Percentiles rank a stretch among this genome's conserved stretches.
Evolutionary conservation across 768 basidiomycete species (phyloP).

Genomic region (Lactarius hengduanensis): DNA sequence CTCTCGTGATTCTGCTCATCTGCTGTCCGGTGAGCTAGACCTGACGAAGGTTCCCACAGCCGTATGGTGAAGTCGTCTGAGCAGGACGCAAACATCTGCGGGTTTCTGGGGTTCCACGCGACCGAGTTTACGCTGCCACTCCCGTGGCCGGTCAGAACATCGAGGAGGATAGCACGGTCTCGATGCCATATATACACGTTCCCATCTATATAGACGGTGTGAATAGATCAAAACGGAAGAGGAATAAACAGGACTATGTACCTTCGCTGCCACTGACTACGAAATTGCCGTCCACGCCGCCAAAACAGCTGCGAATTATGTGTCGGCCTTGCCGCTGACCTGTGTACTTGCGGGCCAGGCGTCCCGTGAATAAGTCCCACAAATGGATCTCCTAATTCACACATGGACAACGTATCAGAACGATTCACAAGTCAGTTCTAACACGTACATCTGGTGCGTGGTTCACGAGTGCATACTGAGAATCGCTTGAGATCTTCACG

Average conservation of each 20-base stretch:
- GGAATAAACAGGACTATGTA: slow-evolving; percentile 37
- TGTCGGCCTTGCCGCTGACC: slow-evolving; percentile 84
- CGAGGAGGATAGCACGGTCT: slow-evolving; percentile 78
- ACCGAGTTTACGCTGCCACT: slow-evolving; percentile 91
- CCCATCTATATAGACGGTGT: slow-evolving; percentile 49
- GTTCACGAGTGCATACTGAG: slow-evolving; percentile 82
- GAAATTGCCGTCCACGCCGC: slow-evolving; percentile 84
- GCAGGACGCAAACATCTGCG: slow-evolving; percentile 93
- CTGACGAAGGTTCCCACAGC: slow-evolving; percentile 71
- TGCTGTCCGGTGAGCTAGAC: slow-evolving; percentile 11
- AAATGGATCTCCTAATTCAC: slow-evolving; percentile 77
- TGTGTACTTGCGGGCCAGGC: slow-evolving; percentile 73
- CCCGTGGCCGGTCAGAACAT: slow-evolving; percentile 86
- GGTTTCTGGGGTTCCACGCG: slow-evolving; percentile 90
- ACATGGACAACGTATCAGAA: slow-evolving; percentile 20
- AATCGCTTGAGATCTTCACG: slow-evolving; percentile 83
- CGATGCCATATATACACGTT: slow-evolving; percentile 96
- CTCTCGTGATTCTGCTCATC: slow-evolving; percentile 19
- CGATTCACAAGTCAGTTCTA: slow-evolving; percentile 23
- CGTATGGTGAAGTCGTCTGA: slow-evolving; percentile 90
- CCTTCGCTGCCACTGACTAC: slow-evolving; percentile 96
- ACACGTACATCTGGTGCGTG: slow-evolving; percentile 78
- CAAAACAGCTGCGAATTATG: slow-evolving; percentile 92
- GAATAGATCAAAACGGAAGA: slow-evolving; percentile 13
- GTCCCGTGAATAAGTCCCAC: slow-evolving; percentile 73